phyloP scores from a whole-genome alignment of 2,329 filamentous ascomycete genomes.

The Furcasterigmium sp. region DNA sequence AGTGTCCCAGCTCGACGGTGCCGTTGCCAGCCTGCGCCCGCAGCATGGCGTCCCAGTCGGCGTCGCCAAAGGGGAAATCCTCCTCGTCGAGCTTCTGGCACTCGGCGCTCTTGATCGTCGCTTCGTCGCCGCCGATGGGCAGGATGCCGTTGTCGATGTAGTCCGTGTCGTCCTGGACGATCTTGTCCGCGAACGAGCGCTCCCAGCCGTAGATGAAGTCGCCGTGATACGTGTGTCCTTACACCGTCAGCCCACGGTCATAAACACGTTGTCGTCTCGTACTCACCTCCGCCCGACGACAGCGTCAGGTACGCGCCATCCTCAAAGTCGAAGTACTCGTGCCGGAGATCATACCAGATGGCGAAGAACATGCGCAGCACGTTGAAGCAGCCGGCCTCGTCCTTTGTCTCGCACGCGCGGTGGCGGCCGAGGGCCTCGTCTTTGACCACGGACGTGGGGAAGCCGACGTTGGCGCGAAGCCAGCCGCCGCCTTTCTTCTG shows the following conservation, averaged over 20 bases:
- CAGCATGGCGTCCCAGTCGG: constrained; percentile 2
- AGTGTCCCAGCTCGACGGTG: constrained; percentile 2
- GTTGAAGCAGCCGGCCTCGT: constrained; percentile 1
- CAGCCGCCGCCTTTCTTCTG: constrained; percentile 1
- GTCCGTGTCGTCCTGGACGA: constrained; percentile 1
- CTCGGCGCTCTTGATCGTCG: background rate
- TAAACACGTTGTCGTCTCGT: background rate
- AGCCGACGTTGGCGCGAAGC: constrained; percentile 2
- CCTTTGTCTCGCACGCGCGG: background rate
- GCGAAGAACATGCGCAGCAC: constrained; percentile 2
- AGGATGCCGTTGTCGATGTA: background rate
- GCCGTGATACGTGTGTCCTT: constrained; percentile 2
- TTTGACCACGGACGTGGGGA: constrained; percentile 2
- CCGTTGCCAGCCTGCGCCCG: constrained; percentile 1
- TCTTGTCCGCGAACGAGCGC: background rate
- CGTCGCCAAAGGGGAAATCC: background rate
- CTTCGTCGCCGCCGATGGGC: background rate
- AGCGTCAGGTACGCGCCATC: constrained; percentile 2
- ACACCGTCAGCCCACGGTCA: background rate
- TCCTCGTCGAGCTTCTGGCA: background rate
- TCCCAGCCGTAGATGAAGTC: constrained; percentile 4
- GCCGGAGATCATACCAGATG: constrained; percentile 3
- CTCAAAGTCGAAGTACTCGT: constrained; percentile 3
- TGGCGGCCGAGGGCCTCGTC: constrained; percentile 1
- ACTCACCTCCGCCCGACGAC: constrained; percentile 1